Base-by-base conservation (phyloP, 1,139 yeast genomes). In the Kurtzmaniella natalensis region DNA sequence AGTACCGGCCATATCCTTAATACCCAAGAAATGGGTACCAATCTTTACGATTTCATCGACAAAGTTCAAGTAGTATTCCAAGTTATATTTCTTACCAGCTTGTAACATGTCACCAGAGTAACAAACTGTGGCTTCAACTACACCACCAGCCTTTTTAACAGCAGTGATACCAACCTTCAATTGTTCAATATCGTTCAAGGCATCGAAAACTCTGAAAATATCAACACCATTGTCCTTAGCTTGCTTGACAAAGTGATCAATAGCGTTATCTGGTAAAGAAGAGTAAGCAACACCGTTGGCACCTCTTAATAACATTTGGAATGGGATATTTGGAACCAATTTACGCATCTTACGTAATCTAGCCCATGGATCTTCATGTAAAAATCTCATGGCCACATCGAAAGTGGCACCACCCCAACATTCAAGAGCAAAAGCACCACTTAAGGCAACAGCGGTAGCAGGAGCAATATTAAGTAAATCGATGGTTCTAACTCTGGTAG, bases 341-440 rank as follows among this genome's bases (percentile, higher is more conserved):
- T 76, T 76, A 64, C 98, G 78, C 59, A 92, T 71, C 61, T 79
- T 74, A 63, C 95, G 80, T 57, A 92, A 76, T 64, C 99, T 80
- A 40, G 77, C 95, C 99, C 99, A 92, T 47, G 99, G 99, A 59
- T 89, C 96, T 71, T 92, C 99, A 60, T 89, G 89, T 53, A 92
- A 74, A 73, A 94, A 94, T 64, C 98, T 79, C 97, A 92, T 89
- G 41, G 96, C 85, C 37, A 92, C 98, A 57, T 92, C 99, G 54
- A 92, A 92, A 22, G 99, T 92, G 37, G 99, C 98, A 64, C 99
- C 99, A 65, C 99, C 99, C 99, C 99, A 92, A 70, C 97, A 92
- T 69, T 92, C 99, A 37, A 92, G 71, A 11, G 98, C 94, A 61
- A 87, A 94, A 1, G 95, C 94, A 39, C 94, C 94, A 43, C 83